Conservation (phyloP, 257 asterid genomes). For the Coffea eugenioides region DNA sequence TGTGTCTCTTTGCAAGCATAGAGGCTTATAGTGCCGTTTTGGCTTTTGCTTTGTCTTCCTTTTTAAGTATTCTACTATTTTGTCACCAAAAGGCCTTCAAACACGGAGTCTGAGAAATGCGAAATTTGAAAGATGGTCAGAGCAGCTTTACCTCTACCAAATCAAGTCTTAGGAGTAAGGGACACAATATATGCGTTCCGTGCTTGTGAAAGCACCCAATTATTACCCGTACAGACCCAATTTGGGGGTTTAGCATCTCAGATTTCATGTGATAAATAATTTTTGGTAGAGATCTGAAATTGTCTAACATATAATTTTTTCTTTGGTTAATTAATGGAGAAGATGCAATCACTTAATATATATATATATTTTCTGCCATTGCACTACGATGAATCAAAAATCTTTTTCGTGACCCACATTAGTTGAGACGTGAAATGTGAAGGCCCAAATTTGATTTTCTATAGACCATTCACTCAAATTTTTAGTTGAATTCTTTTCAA, state of each 20-base stretch:
- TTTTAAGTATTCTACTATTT: not conserved
- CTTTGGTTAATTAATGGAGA: not conserved
- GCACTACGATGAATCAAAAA: too few species aligned
- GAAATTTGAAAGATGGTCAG: not conserved
- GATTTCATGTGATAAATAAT: not conserved
- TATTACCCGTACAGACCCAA: too few species aligned
- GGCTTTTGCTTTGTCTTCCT: constrained; percentile 8
- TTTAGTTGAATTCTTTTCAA: too few species aligned
- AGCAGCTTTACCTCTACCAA: not conserved
- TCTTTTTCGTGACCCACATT: not conserved
- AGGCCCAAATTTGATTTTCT: too few species aligned
- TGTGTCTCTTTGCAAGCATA: not conserved
- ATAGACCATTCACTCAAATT: too few species aligned
- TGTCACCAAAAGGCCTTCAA: constrained; percentile 14
- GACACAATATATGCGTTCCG: not conserved
- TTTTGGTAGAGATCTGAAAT: not conserved
- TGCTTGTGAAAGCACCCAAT: not conserved
- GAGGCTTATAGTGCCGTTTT: not conserved
- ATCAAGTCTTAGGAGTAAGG: not conserved
- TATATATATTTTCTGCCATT: too few species aligned
- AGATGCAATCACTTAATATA: not conserved
- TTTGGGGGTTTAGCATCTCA: not conserved
- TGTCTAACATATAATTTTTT: not conserved
- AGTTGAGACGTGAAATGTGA: too few species aligned
- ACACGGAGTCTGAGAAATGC: too few species aligned